These are phyloP conservation scores for Oldenlandia corymbosa DNA, from an alignment of 257 asterid species.

Conservation along the genomic window DNA sequence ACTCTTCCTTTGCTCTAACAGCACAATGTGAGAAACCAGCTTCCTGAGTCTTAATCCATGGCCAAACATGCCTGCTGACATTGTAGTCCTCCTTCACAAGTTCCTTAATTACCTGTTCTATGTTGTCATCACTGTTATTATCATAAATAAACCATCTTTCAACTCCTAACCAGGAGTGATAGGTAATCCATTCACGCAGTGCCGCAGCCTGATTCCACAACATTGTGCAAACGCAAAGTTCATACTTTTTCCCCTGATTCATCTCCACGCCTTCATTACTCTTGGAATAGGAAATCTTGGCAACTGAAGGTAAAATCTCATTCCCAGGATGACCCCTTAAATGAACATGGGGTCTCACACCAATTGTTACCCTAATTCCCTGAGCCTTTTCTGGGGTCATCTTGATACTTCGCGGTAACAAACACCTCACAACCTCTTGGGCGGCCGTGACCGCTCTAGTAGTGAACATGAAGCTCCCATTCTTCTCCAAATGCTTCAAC, in stretches of 20 bases:
- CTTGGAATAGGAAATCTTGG: slow-evolving; percentile 38
- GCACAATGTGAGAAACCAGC: slow-evolving; percentile 98
- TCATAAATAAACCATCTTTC: slow-evolving; percentile 92
- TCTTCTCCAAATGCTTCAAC: slow-evolving; percentile 29
- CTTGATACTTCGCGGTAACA: slow-evolving; percentile 48
- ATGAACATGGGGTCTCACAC: slow-evolving; percentile 31
- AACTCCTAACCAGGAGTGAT: slow-evolving; percentile 89
- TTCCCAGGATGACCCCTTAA: slow-evolving; percentile 25
- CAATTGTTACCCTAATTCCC: slow-evolving; percentile 58
- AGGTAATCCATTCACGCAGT: slow-evolving; percentile 77
- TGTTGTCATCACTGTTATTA: slow-evolving; percentile 76
- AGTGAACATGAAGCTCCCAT: slow-evolving; percentile 25
- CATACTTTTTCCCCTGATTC: slow-evolving; percentile 35
- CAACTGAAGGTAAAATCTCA: slow-evolving; percentile 69
- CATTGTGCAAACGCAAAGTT: slow-evolving; percentile 92
- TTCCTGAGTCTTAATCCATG: slow-evolving; percentile 97
- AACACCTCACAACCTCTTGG: slow-evolving; percentile 85
- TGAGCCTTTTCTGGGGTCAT: slow-evolving; percentile 34
- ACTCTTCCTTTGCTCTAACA: slow-evolving; percentile 65
- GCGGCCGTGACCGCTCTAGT: slow-evolving; percentile 83
- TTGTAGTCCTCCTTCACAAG: slow-evolving; percentile 62
- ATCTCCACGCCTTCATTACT: slow-evolving; percentile 10
- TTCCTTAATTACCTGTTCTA: slow-evolving; percentile 41
- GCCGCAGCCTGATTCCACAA: slow-evolving; percentile 90
- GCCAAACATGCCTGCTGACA: slow-evolving; percentile 86